These are phyloP conservation scores for Irpex sp. DNA, from an alignment of 1,284 basidiomycete species.

Conservation along the genomic window DNA sequence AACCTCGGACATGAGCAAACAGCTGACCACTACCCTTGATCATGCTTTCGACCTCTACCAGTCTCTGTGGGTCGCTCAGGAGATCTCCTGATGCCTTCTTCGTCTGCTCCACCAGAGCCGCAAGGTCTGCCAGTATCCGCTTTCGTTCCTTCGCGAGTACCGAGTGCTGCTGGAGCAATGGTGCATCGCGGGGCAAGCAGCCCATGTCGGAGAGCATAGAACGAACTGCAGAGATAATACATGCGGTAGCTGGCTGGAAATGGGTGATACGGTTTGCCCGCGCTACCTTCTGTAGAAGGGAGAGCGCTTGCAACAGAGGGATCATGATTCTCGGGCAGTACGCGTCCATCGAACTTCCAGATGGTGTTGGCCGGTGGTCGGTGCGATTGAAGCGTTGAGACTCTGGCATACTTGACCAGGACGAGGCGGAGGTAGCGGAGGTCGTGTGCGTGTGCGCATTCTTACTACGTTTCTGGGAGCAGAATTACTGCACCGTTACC, in stretches of 20 bases:
- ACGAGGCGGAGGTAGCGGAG: conserved; percentile 47
- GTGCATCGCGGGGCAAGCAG: conserved; percentile 83
- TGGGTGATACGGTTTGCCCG: conserved; percentile 73
- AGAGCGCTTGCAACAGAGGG: conserved; percentile 80
- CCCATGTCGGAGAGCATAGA: conserved; percentile 82
- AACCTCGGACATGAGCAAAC: conserved; percentile 68
- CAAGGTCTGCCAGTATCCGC: conserved; percentile 79
- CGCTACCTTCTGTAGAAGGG: conserved; percentile 84
- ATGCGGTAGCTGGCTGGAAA: conserved; percentile 81
- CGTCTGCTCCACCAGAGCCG: conserved; percentile 81
- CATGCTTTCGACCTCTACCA: conserved; percentile 67
- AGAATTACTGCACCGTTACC: background rate
- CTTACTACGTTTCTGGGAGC: conserved; percentile 15
- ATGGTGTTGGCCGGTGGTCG: conserved; percentile 43
- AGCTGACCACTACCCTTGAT: conserved; percentile 70
- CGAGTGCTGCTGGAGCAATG: conserved; percentile 64
- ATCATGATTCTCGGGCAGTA: conserved; percentile 73
- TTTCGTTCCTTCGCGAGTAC: conserved; percentile 77
- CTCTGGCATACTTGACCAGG: conserved; percentile 51
- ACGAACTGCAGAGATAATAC: conserved; percentile 94
- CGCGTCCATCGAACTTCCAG: conserved; percentile 44
- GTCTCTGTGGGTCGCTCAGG: conserved; percentile 45
- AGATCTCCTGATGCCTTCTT: conserved; percentile 68
- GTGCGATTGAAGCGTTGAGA: conserved; percentile 30
- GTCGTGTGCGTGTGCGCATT: conserved; percentile 40